A percentile compares a stretch with the other conserved stretches of the same genome.
Conservation (phyloP, 1,139 yeast species). For the Yamadazyma mexicana region DNA sequence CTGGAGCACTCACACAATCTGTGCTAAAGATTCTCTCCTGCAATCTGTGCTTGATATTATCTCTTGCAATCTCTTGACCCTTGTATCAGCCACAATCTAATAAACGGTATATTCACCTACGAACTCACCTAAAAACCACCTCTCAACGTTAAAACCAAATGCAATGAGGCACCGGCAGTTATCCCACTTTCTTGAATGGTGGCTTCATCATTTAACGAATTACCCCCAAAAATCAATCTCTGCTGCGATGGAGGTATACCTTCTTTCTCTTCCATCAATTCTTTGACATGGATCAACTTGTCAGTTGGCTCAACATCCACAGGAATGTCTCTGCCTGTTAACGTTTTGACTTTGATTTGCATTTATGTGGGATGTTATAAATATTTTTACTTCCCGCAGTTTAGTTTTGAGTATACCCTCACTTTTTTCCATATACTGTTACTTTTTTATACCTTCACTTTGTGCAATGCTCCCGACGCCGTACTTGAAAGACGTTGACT, state of each 20-base stretch:
- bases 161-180: conserved; percentile 77
- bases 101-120: too few species aligned
- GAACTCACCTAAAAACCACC: conserved; percentile 54
- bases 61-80: too few species aligned
- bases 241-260: conserved; percentile 98
- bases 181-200: conserved; percentile 69
- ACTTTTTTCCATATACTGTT: too few species aligned
- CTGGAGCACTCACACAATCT: too few species aligned
- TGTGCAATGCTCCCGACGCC: conserved; percentile 47
- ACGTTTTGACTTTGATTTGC: conserved; percentile 72
- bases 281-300: conserved; percentile 79
- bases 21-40: too few species aligned
- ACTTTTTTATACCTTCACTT: too few species aligned
- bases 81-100: too few species aligned
- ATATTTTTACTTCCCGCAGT: too few species aligned
- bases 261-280: conserved; percentile 92
- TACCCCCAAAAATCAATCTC: conserved; percentile 85
- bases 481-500: conserved; percentile 27
- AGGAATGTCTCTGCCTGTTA: conserved; percentile 83
- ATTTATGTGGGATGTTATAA: too few species aligned
- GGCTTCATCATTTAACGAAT: conserved; percentile 82
- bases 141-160: conserved; percentile 84
- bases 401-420: too few species aligned
- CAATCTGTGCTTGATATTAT: too few species aligned
- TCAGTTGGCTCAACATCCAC: conserved; percentile 78